A percentile compares a stretch with the other conserved stretches of the same genome.
Evolutionary conservation across 352 stramenopile genomes (phyloP).

Genomic region (Globisporangium orthogonon): DNA sequence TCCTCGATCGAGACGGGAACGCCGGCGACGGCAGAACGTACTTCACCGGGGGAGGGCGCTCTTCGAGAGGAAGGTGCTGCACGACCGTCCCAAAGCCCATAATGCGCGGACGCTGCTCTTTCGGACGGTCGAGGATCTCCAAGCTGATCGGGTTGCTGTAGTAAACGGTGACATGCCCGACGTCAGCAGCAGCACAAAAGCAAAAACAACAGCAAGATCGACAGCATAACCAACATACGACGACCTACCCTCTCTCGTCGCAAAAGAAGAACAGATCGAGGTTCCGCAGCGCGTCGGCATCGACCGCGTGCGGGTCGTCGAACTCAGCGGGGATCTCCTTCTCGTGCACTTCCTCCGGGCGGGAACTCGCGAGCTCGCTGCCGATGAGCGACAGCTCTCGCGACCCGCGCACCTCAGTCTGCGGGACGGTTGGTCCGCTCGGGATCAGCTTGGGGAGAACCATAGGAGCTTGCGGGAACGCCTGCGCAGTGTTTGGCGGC

Average conservation of each 20-base stretch:
- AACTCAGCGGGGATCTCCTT: slow-evolving; percentile 55
- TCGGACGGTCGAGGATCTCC: slow-evolving; percentile 71
- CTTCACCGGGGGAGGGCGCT: slow-evolving; percentile 61
- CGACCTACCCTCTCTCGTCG: slow-evolving; percentile 68
- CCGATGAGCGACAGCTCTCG: slow-evolving; percentile 49
- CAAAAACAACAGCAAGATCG: no score
- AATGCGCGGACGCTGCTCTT: slow-evolving; percentile 68
- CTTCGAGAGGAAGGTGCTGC: slow-evolving; percentile 52
- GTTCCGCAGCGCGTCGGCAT: slow-evolving; percentile 61
- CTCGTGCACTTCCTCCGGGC: slow-evolving; percentile 50
- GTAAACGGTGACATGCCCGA: no score
- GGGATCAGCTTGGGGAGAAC: slow-evolving; percentile 59
- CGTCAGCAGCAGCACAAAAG: not conserved
- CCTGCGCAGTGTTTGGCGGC: not conserved
- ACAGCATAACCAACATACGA: not conserved
- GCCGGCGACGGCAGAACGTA: slow-evolving; percentile 63
- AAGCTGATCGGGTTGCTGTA: slow-evolving; percentile 66
- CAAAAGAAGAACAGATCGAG: slow-evolving; percentile 86
- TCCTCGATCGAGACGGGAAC: slow-evolving; percentile 68
- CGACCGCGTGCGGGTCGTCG: slow-evolving; percentile 58
- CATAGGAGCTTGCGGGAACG: slow-evolving; percentile 8
- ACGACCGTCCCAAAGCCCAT: slow-evolving; percentile 83
- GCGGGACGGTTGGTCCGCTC: slow-evolving; percentile 43
- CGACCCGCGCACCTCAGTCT: slow-evolving; percentile 50
- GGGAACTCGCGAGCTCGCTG: slow-evolving; percentile 14